Conservation (phyloP, 2,329 filamentous ascomycete species). For the Penicillium sp. region DNA sequence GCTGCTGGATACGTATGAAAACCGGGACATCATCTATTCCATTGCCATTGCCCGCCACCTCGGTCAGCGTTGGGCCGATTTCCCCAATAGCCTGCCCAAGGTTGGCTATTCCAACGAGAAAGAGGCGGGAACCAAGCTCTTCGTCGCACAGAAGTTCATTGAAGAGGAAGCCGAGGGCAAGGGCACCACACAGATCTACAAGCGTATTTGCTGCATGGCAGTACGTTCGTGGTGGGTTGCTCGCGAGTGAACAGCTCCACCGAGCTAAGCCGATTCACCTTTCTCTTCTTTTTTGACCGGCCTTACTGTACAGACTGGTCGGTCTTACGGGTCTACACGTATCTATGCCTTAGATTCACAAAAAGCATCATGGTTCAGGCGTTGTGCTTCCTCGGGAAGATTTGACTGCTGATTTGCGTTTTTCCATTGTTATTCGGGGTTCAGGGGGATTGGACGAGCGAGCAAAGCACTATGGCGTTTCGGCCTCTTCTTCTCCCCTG, state of each 20-base stretch:
- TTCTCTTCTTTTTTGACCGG: background rate
- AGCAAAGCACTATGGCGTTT: constrained; percentile 23
- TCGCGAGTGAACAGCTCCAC: constrained; percentile 26
- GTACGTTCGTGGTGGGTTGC: constrained; percentile 52
- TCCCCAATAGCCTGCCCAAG: constrained; percentile 51
- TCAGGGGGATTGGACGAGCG: constrained; percentile 16
- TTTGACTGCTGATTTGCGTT: constrained; percentile 3
- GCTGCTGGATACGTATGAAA: constrained; percentile 74
- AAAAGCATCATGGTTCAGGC: constrained; percentile 26
- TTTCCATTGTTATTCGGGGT: constrained; percentile 8
- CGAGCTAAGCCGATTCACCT: background rate
- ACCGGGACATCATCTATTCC: constrained; percentile 84
- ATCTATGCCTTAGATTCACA: constrained; percentile 1
- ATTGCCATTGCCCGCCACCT: constrained; percentile 74
- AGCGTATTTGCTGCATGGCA: constrained; percentile 64
- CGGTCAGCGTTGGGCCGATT: constrained; percentile 59
- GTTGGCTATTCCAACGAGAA: constrained; percentile 61
- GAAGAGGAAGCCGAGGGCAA: constrained; percentile 59
- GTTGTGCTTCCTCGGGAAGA: constrained; percentile 14
- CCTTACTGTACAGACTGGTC: background rate
- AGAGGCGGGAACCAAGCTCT: constrained; percentile 61
- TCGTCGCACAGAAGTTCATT: constrained; percentile 65
- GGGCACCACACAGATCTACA: constrained; percentile 69
- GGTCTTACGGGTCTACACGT: background rate
- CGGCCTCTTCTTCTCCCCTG: constrained; percentile 15